Percentiles rank a stretch among this genome's conserved stretches.
phyloP scores from a whole-genome alignment of 2,329 filamentous ascomycete species.

The Juglanconis sp. region DNA sequence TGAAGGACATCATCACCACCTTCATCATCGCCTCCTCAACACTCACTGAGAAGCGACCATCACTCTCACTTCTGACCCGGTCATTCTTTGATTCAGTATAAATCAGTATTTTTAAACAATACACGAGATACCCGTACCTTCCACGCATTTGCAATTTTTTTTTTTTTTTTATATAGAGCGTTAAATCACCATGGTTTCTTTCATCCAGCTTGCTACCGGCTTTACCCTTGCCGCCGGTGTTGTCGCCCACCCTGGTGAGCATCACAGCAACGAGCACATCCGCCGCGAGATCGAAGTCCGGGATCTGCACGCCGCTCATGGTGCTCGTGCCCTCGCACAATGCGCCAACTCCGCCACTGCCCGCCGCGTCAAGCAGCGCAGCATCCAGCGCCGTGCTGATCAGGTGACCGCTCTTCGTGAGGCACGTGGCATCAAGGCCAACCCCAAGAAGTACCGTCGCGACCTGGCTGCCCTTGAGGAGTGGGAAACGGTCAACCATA shows the following conservation, averaged over 20 bases:
- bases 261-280: conserved; percentile 27
- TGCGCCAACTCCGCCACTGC: conserved; percentile 37
- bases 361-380: conserved; percentile 36
- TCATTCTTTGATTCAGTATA: too few species aligned
- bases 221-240: conserved; percentile 22
- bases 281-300: conserved; percentile 33
- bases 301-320: conserved; percentile 28
- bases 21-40: too few species aligned
- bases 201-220: conserved; percentile 10
- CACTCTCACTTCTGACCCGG: too few species aligned
- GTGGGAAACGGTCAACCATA: conserved; percentile 34
- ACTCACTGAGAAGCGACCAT: too few species aligned
- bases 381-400: conserved; percentile 37
- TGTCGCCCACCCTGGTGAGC: conserved; percentile 31
- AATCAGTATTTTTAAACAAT: too few species aligned
- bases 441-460: conserved; percentile 31
- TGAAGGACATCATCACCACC: too few species aligned
- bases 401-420: conserved; percentile 36
- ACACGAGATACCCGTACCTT: neutral
- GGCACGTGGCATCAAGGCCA: conserved; percentile 32
- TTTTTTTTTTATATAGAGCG: neutral
- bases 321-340: conserved; percentile 35
- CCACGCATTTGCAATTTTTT: neutral
- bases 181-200: conserved; percentile 12
- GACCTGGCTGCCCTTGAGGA: conserved; percentile 29